These are phyloP conservation scores for Pythium monospermum DNA, from an alignment of 352 stramenopile genomes.

Conservation along the genomic window DNA sequence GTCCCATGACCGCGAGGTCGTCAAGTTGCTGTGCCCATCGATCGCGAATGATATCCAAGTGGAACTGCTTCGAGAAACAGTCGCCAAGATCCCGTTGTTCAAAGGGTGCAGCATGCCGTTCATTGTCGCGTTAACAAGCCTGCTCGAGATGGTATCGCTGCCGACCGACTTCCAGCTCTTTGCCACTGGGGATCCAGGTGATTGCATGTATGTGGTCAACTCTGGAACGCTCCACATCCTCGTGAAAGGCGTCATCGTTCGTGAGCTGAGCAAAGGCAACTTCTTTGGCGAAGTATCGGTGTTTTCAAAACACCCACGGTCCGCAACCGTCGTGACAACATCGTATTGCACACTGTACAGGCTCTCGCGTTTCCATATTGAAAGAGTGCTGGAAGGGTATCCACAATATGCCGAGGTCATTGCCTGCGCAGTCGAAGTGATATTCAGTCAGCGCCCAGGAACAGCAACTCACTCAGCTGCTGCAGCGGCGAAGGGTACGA, in stretches of 20 bases:
- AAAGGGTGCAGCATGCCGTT: slow-evolving; percentile 55
- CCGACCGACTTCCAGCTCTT: slow-evolving; percentile 53
- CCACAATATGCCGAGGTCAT: slow-evolving; percentile 48
- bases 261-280: slow-evolving; percentile 55
- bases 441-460: slow-evolving; percentile 32
- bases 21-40: slow-evolving; percentile 63
- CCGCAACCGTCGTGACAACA: slow-evolving; percentile 47
- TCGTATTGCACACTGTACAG: slow-evolving; percentile 69
- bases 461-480: slow-evolving; percentile 4
- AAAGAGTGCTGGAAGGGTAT: slow-evolving; percentile 55
- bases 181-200: slow-evolving; percentile 43
- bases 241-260: slow-evolving; percentile 49
- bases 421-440: slow-evolving; percentile 33
- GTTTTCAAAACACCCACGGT: slow-evolving; percentile 54
- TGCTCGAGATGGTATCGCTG: slow-evolving; percentile 60
- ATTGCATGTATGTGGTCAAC: slow-evolving; percentile 75
- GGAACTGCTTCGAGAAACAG: slow-evolving; percentile 43
- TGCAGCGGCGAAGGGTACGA: not conserved
- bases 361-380: slow-evolving; percentile 54
- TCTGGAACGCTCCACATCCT: slow-evolving; percentile 56
- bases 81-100: slow-evolving; percentile 59
- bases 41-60: slow-evolving; percentile 76
- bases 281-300: slow-evolving; percentile 74
- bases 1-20: slow-evolving; percentile 56
- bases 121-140: slow-evolving; percentile 54